Conservation (phyloP, 768 basidiomycete genomes). For the Gloeophyllum trabeum region DNA sequence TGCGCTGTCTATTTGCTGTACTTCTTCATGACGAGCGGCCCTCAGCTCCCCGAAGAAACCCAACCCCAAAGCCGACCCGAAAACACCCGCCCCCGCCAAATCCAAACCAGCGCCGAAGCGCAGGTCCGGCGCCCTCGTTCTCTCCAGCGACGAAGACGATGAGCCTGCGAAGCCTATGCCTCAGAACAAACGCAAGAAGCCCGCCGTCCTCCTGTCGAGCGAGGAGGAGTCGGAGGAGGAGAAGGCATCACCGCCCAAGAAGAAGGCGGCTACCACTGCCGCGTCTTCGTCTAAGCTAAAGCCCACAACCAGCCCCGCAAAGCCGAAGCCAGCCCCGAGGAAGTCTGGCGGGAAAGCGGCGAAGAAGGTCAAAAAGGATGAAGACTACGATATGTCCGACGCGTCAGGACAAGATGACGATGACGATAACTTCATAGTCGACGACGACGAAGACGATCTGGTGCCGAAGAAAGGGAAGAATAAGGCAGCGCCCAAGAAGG, state of each 20-base stretch:
- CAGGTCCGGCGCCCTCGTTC: conserved; percentile 1
- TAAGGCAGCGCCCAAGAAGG: conserved; percentile 8
- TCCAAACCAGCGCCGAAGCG: conserved; percentile 11
- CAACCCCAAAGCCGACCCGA: background rate
- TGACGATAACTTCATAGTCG: no score
- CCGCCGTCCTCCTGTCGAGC: conserved; percentile 12
- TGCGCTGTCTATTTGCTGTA: no score
- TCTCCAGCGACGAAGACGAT: conserved; percentile 8
- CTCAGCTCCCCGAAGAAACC: no score
- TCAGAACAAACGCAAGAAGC: conserved; percentile 10
- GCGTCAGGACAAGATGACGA: conserved; percentile 1
- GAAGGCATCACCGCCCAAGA: conserved; percentile 6
- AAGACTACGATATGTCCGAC: background rate
- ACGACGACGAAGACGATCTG: conserved; percentile 1
- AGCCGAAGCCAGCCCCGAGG: conserved; percentile 9
- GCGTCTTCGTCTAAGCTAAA: conserved; percentile 13
- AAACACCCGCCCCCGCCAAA: background rate
- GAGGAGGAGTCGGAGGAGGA: conserved; percentile 8
- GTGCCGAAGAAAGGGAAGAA: conserved; percentile 10
- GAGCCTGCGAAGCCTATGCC: background rate
- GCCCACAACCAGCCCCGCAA: conserved; percentile 5
- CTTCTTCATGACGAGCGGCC: no score
- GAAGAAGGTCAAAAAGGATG: conserved; percentile 2
- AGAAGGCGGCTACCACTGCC: conserved; percentile 10
- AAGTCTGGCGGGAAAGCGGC: no score